Conservation (phyloP, 176 grass and related monocot genomes). For the Microstegium vimineum region DNA sequence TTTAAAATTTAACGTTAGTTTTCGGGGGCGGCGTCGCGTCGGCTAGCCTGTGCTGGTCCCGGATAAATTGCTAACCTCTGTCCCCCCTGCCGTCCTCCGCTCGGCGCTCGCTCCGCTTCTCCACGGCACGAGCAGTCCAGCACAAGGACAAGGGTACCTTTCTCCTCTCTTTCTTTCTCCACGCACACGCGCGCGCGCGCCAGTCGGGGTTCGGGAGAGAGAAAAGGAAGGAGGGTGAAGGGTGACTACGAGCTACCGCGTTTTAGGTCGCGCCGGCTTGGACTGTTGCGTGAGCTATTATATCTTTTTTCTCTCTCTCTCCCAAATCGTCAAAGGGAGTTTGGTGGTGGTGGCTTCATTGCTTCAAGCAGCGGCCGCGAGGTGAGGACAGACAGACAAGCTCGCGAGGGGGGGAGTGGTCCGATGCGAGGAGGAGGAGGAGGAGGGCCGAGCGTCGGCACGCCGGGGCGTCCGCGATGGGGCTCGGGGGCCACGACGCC, state of each 20-base stretch:
- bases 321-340: slow-evolving; percentile 20
- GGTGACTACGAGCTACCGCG: slow-evolving; percentile 16
- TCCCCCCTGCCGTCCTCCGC: not conserved
- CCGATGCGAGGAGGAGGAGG: slow-evolving; percentile 22
- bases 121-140: not conserved
- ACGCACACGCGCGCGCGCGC: not conserved
- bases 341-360: slow-evolving; percentile 22
- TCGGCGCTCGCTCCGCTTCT: not conserved
- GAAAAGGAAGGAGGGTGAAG: not conserved
- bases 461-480: slow-evolving; percentile 42
- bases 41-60: not conserved
- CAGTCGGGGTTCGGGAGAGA: not conserved
- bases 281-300: slow-evolving; percentile 33
- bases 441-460: not conserved
- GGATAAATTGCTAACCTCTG: slow-evolving; percentile 16
- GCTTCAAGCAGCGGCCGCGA: slow-evolving; percentile 4
- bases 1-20: not conserved
- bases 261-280: slow-evolving; percentile 30
- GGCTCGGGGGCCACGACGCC: slow-evolving; percentile 42
- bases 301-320: not conserved
- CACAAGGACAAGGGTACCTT: not conserved
- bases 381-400: not conserved
- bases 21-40: not conserved
- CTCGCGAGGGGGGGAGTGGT: not conserved
- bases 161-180: not conserved